Evolutionary conservation across 2,329 filamentous ascomycete genomes (phyloP).

Genomic region (Paecilomyces sp.): DNA sequence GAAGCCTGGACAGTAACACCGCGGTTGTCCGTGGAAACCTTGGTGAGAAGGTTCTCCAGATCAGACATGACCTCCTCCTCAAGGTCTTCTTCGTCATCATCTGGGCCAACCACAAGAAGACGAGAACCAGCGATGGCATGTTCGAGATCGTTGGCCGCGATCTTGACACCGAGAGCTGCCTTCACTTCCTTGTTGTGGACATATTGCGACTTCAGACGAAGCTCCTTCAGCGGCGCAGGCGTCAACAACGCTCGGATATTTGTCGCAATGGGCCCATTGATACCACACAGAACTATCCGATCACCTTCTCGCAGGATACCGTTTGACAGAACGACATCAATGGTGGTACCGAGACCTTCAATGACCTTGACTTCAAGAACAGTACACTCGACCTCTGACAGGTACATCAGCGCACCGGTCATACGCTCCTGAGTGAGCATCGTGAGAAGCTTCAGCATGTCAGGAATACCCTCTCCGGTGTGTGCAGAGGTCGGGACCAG

Average conservation of each 20-base stretch:
- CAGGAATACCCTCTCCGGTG: slow-evolving; percentile 97
- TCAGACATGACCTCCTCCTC: slow-evolving; percentile 96
- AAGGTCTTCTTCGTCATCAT: slow-evolving; percentile 94
- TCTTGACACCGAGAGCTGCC: slow-evolving; percentile 97
- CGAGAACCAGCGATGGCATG: slow-evolving; percentile 94
- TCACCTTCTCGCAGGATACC: slow-evolving; percentile 92
- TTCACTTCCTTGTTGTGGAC: slow-evolving; percentile 99
- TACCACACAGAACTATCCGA: slow-evolving; percentile 87
- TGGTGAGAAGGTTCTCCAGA: slow-evolving; percentile 81
- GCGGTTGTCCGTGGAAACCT: slow-evolving; percentile 83
- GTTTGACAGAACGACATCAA: slow-evolving; percentile 94
- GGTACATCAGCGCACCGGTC: slow-evolving; percentile 95
- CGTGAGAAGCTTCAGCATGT: slow-evolving; percentile 94
- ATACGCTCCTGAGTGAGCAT: slow-evolving; percentile 94
- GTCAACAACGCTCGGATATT: slow-evolving; percentile 93
- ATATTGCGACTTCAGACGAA: slow-evolving; percentile 91
- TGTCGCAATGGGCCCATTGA: slow-evolving; percentile 91
- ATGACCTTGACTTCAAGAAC: slow-evolving; percentile 99
- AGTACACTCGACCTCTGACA: slow-evolving; percentile 94
- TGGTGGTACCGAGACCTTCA: slow-evolving; percentile 96
- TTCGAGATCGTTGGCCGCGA: slow-evolving; percentile 91
- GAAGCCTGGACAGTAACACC: slow-evolving; percentile 97
- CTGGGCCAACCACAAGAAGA: slow-evolving; percentile 84
- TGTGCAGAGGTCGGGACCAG: slow-evolving; percentile 94
- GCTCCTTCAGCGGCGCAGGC: slow-evolving; percentile 83